Evolutionary conservation across 768 basidiomycete species (phyloP), one percentile per base, ranked within the genome.

Genomic region (Pleurotus salmoneostramineus): DNA sequence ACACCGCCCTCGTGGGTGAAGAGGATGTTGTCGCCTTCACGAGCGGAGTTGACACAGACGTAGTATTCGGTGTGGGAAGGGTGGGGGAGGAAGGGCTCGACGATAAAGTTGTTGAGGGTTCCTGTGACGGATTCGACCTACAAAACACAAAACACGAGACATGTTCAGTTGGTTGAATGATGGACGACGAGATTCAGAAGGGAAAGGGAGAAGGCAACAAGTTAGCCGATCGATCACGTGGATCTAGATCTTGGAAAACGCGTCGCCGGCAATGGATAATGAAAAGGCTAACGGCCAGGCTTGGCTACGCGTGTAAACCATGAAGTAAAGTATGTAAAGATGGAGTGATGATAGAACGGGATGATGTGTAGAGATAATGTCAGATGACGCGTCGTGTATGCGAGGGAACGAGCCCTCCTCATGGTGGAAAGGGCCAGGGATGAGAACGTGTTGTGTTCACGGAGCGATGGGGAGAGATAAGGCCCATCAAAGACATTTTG

Each of bases 1-100:
- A 99, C 94, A 80, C 97, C 97, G 62, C 97, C 97, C 69, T 98
- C 95, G 72, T 97, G 95, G 34, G 95, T 97, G 84, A 98, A 99
- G 70, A 98, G 91, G 72, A 99, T 98, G 51, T 87, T 82, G 69
- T 99, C 97, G 57, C 92, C 94, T 68, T 96, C 90, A 61, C 97
- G 92, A 27, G 83, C 87, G 12, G 96, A 98, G 74, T 87, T 98
- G 75, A 99, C 91, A 77, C 96, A 98, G 69, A 99, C 91, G 72
- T 98, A 99, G 78, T 93, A 98, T 72, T 98, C 97, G 59, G 94
- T 90, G 69, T 94, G 82, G 54, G 92, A 84, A 2, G 93, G 88
- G 69, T 98, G 96, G 49, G 96, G 96, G 55, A 95, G 81, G 87
- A 99, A 97, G n/a, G 96, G 96, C 75, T 99, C 96, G 63, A 98